Evolutionary conservation across 352 stramenopile genomes (phyloP), one percentile per base, ranked within the genome.

Genomic region (Phytopythium aichiense): DNA sequence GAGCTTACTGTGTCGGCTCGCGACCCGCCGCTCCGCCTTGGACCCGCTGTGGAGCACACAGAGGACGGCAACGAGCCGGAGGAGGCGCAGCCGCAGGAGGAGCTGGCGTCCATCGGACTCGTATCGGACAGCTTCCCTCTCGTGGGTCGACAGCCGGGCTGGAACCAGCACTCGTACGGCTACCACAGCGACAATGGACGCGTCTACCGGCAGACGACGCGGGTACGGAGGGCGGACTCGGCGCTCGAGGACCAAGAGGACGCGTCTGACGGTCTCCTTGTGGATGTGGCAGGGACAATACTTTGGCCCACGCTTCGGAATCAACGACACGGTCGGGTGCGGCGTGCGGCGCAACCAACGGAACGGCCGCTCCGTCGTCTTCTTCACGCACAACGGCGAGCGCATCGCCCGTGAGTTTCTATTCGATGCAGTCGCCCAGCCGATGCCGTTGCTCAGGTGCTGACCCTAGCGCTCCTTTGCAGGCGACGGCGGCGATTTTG

Each of bases 171-270:
- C 22, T 92, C 83, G 23, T 84, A 77, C 51, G 85, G 85, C 2
- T 94, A 92, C 65, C 85, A 94, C 38, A 84, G 85, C n/a, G 83
- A 94, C 50, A 84, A 92, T 43, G 85, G 85, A 0, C 66, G 77
- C 45, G 77, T 89, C n/a, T 94, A 90, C 63, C 66, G 71, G 23
- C 65, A 85, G 40, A 71, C 71, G 16, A 72, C 68, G 16, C 71
- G 66, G 56, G 84, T 91, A 64, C 54, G 66, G 8, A 28, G 20
- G 12, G 7, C 58, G 22, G n/a, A 22, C 46, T 56, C 63, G 4
- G 30, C 20, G 7, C 7, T 42, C 40, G 56, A 31, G 38, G 31
- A 54, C 16, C 20, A 22, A 4, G 13, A 38, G 15, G 37, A 15
- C 13, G 33, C 35, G 11, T 35, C 13, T 49, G 40, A 23, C 35